Evolutionary conservation across 1,284 basidiomycete species (phyloP), one percentile per base, ranked within the genome.

Genomic region (Mycosarcoma mackinlayi): DNA sequence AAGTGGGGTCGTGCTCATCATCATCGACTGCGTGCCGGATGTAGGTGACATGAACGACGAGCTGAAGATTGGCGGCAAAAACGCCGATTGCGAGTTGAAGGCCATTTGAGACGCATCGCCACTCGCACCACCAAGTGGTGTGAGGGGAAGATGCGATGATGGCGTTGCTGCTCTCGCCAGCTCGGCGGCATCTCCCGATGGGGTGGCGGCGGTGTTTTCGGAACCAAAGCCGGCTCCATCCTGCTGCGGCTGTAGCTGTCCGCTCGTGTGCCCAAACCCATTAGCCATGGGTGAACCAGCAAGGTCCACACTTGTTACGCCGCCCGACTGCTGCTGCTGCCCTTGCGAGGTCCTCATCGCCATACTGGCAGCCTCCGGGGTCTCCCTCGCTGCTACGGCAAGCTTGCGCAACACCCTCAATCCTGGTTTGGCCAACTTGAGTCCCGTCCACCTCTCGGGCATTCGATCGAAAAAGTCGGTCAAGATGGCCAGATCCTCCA

Each of bases 381-480:
- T 64, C 52, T 69, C 61, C 31, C 56, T 44, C 33, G 66, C 66
- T 9, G 61, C 66, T 6, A 64, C 49, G 3, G 66, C 66, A 21
- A 69, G 34, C 47, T 69, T 69, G n/a, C 66, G 35, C 48, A 69
- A 28, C 18, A 69, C 66, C 28, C 66, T 47, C 55, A 69, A 46
- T 6, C 66, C 66, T 14, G 59, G 52, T n/a, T 60, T 63, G 3
- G 66, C 66, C 47, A 61, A 64, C 51, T 55, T 64, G 42, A 69
- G 61, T 2, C 66, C 66, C 10, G 51, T 59, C 66, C 66, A 69
- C 13, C 48, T 49, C 27, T 69, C 60, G 5, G 66, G 66, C 60
- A 64, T 60, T 7, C 61, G 39, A 21, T 69, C 66, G 24, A 69
- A 69, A n/a, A 55, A 69, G 30, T 69, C 61, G 35, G 46, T 49